Conservation (phyloP, 495 filamentous ascomycete species). For the Thozetella sp. region DNA sequence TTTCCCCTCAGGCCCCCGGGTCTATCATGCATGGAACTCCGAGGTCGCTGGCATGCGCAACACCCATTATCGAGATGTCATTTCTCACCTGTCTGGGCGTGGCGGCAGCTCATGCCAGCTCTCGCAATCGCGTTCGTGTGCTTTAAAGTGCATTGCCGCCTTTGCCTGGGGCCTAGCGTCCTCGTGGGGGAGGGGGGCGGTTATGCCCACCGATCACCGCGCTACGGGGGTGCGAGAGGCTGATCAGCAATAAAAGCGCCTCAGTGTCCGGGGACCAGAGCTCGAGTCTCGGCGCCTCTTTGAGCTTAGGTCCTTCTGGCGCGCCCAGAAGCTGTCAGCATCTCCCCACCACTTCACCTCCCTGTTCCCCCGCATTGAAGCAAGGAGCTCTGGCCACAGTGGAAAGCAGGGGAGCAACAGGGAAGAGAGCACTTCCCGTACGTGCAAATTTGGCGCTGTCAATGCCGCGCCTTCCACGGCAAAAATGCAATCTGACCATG, state of each 20-base stretch:
- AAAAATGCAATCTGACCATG: constrained; percentile 15
- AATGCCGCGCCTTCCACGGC: constrained; percentile 27
- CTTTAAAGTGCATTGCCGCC: not conserved
- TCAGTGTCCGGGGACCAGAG: too few relatives aligned
- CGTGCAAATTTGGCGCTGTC: constrained; percentile 13
- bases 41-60: not conserved
- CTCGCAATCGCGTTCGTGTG: not conserved
- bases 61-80: not conserved
- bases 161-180: not conserved
- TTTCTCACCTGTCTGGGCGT: not conserved
- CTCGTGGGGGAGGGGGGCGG: not conserved
- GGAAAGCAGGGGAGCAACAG: constrained; percentile 8
- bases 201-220: too few relatives aligned
- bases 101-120: not conserved
- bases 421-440: not conserved
- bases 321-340: constrained; percentile 16
- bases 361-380: constrained; percentile 22
- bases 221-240: too few relatives aligned
- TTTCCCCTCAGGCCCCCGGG: not conserved
- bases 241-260: too few relatives aligned
- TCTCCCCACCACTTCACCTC: constrained; percentile 19
- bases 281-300: not conserved
- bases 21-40: too few relatives aligned
- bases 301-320: constrained; percentile 9
- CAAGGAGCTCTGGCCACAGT: constrained; percentile 16